These are phyloP conservation scores for Monosporascus sp. DNA, from an alignment of 2,329 filamentous ascomycete genomes.

Conservation along the genomic window DNA sequence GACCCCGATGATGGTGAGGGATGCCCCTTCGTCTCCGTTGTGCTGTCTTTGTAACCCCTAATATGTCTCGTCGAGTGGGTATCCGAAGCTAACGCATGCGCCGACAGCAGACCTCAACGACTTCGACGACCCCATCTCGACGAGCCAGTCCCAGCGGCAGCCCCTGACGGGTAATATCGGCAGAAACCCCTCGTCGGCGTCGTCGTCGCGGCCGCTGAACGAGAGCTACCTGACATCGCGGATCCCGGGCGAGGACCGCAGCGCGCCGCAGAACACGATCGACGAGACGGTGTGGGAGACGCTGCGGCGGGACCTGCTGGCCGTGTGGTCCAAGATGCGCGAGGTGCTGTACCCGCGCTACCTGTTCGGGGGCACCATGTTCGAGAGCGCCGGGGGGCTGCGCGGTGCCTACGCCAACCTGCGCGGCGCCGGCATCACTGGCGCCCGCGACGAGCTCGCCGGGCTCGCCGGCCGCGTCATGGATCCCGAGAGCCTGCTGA, in stretches of 20 bases:
- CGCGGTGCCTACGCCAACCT: conserved; percentile 60
- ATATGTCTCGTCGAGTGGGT: too few relatives aligned
- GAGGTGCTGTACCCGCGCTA: conserved; percentile 97
- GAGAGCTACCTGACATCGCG: conserved; percentile 82
- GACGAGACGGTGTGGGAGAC: conserved; percentile 98
- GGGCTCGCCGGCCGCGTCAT: conserved; percentile 58
- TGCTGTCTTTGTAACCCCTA: too few relatives aligned
- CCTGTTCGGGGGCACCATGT: conserved; percentile 68
- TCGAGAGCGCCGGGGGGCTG: conserved; percentile 48
- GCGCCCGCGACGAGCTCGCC: conserved; percentile 58
- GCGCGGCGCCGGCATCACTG: conserved; percentile 52
- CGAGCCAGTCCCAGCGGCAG: conserved; percentile 62
- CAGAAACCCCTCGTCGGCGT: conserved; percentile 36
- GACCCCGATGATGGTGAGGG: conserved; percentile 70
- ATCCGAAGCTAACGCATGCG: too few relatives aligned
- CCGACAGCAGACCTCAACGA: conserved; percentile 75
- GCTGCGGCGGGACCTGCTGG: conserved; percentile 83
- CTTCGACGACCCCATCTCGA: conserved; percentile 78
- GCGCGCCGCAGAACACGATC: conserved; percentile 86
- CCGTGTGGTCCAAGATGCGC: conserved; percentile 96
- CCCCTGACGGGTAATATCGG: conserved; percentile 83
- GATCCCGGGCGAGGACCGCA: conserved; percentile 88
- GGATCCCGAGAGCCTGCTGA: conserved; percentile 57
- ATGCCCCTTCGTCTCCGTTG: neutral
- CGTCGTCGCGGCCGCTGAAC: conserved; percentile 56